A percentile compares a stretch with the other conserved stretches of the same genome.
Evolutionary conservation across 2,329 filamentous ascomycete species (phyloP).

Genomic region (Monosporascus sp.): DNA sequence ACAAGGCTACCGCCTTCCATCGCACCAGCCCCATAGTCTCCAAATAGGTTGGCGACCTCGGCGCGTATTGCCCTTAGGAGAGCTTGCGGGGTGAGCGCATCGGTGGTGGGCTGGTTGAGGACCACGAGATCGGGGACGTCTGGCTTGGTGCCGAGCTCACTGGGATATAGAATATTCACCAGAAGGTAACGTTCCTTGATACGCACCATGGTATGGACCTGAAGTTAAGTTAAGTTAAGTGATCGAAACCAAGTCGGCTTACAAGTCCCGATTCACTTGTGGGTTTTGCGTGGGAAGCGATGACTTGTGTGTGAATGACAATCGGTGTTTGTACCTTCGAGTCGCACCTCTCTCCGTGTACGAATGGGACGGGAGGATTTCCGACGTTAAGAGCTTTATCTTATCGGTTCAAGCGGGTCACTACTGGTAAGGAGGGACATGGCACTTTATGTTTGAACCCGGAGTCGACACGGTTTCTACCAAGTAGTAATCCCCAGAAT

Average conservation of each 20-base stretch:
- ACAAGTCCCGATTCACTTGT: neutral
- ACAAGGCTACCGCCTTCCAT: conserved; percentile 60
- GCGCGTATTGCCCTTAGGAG: conserved; percentile 67
- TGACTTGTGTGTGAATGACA: neutral
- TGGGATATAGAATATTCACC: conserved; percentile 87
- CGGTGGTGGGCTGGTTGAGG: conserved; percentile 74
- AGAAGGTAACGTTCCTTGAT: conserved; percentile 94
- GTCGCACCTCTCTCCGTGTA: too few species aligned
- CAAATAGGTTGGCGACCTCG: conserved; percentile 70
- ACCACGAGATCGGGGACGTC: conserved; percentile 58
- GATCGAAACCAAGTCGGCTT: neutral
- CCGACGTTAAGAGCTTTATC: conserved; percentile 1
- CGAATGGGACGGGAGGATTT: neutral
- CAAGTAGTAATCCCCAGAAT: too few species aligned
- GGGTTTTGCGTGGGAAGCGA: neutral
- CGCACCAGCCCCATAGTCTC: conserved; percentile 81
- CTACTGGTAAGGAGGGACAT: neutral
- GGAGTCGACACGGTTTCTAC: too few species aligned
- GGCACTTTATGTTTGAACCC: too few species aligned
- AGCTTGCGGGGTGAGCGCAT: conserved; percentile 60
- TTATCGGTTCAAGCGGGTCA: conserved; percentile 1
- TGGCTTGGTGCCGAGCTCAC: conserved; percentile 36
- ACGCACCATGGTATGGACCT: conserved; percentile 67
- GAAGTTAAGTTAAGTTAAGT: neutral
- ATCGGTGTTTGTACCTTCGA: too few species aligned